Evolutionary conservation across 805 yeast genomes (phyloP).

Genomic region (Saturnispora dispora): DNA sequence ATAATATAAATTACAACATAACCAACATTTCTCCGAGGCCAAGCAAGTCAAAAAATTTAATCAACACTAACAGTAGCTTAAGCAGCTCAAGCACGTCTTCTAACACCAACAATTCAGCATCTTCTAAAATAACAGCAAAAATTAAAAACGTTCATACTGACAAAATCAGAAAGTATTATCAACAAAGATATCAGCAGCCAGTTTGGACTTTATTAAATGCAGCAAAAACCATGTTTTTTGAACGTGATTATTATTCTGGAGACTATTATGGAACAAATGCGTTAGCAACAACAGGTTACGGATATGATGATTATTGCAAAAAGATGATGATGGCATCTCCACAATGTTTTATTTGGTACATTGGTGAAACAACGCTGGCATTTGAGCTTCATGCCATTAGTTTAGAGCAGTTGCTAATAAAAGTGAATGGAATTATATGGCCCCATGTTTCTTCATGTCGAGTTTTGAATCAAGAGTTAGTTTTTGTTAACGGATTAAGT

Average conservation of each 20-base stretch:
- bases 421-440: conserved; percentile 64
- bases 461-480: conserved; percentile 37
- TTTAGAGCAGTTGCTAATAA: conserved; percentile 34
- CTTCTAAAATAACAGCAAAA: background rate
- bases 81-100: background rate
- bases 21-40: conserved; percentile 1
- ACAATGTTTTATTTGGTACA: conserved; percentile 37
- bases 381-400: conserved; percentile 40
- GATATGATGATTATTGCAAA: conserved; percentile 18
- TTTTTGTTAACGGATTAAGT: conserved; percentile 56
- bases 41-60: background rate
- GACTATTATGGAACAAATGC: conserved; percentile 30
- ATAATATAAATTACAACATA: conserved; percentile 1
- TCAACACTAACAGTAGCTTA: background rate
- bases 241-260: conserved; percentile 38
- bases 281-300: conserved; percentile 26
- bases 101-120: background rate
- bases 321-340: conserved; percentile 20
- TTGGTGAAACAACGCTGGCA: conserved; percentile 43
- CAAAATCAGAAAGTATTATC: conserved; percentile 17
- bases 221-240: conserved; percentile 37
- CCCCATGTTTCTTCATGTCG: conserved; percentile 50
- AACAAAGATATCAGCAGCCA: conserved; percentile 33
- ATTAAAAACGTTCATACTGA: conserved; percentile 11
- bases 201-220: conserved; percentile 47